Evolutionary conservation across 2,329 filamentous ascomycete species (phyloP), one percentile per base, ranked within the genome.

Genomic region (Helminthosporium solani): DNA sequence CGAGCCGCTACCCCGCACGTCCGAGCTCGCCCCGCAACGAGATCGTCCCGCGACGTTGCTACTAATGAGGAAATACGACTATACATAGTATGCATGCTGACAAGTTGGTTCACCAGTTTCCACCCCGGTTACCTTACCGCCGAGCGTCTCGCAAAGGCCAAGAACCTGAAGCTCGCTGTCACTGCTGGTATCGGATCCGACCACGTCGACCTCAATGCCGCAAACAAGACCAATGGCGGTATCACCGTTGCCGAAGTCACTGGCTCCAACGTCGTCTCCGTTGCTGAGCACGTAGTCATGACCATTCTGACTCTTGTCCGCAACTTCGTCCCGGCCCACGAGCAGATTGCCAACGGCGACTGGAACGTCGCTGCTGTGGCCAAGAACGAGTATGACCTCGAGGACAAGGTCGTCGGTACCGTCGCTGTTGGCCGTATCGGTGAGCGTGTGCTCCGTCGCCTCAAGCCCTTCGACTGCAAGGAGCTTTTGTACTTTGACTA

Each of bases 401-500:
- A 97, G 83, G 80, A 81, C 80, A 99, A 99, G 85, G 88, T 95
- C 39, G 94, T 99, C 62, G 94, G 94, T 67, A 99, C 94, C 70
- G 94, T 99, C 49, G 94, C 88, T 67, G 91, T 97, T 53, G 94
- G 94, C 73, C 90, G 94, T 72, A 99, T 99, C 66, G 94, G 94
- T 67, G 91, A 97, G 85, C 91, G 94, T 76, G 94, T 99, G 48
- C 84, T 99, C 63, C 88, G 92, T 74, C 86, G 94, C 59, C 86
- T 99, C 66, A 95, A 95, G 85, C 79, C 91, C 59, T 99, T 99
- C 70, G 92, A 96, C 81, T 99, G 94, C 89, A 96, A 96, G 86
- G 92, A 97, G 82, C 84, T 99, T 40, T 84, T 97, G 56, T 99
- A 99, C 88, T 97, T 88, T 73, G 94, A 99, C 79, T 99, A 99